A percentile compares a stretch with the other conserved stretches of the same genome.
Evolutionary conservation across 306 rosid genomes (phyloP).

Genomic region (Corylus avellana): DNA sequence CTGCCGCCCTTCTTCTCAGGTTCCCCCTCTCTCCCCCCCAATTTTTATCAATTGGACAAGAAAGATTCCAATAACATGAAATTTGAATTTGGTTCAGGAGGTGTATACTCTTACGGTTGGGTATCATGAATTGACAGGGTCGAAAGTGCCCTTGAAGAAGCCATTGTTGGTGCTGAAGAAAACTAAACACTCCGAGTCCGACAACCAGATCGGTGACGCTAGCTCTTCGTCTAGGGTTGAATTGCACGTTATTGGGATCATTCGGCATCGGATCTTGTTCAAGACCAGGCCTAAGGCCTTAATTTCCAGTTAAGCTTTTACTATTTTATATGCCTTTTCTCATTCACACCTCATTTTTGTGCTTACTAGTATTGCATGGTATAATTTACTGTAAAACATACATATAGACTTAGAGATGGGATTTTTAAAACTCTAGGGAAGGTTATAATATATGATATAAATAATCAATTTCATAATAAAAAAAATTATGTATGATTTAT

Average conservation of each 20-base stretch:
- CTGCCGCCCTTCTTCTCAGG: conserved; percentile 82
- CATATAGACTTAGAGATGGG: no score
- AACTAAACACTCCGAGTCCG: conserved; percentile 35
- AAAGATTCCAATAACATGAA: background rate
- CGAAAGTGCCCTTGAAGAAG: conserved; percentile 73
- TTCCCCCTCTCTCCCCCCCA: background rate
- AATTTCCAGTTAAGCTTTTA: conserved; percentile 63
- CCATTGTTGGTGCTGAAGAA: conserved; percentile 80
- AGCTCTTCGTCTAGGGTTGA: conserved; percentile 35
- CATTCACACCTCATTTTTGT: conserved; percentile 1
- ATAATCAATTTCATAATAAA: no score
- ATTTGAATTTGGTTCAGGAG: conserved; percentile 44
- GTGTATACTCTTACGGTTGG: conserved; percentile 76
- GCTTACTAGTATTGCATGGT: no score
- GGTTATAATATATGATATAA: no score
- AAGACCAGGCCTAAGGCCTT: conserved; percentile 85
- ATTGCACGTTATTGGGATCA: conserved; percentile 73
- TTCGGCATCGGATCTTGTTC: conserved; percentile 76
- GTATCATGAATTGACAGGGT: conserved; percentile 86
- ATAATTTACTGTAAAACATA: no score
- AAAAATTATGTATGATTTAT: no score
- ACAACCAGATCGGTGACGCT: conserved; percentile 4
- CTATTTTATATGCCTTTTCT: background rate
- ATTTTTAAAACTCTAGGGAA: no score
- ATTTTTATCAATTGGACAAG: background rate